Conservation (phyloP, 257 asterid species). For the Handroanthus guayacan region DNA sequence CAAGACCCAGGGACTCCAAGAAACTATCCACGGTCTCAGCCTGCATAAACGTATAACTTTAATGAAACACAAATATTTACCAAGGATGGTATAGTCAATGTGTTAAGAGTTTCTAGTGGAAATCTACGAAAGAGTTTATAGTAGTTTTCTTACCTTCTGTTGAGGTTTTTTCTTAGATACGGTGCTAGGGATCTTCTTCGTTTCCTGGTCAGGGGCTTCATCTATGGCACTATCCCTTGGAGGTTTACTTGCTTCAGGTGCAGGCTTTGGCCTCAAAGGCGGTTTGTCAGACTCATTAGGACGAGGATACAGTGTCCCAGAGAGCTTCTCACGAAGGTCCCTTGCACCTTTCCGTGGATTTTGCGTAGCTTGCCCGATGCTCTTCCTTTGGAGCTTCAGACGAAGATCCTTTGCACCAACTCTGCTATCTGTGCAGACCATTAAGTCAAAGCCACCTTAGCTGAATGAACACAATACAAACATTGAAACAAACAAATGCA, state of each 20-base stretch:
- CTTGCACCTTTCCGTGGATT: conserved; percentile 59
- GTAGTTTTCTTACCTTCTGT: conserved; percentile 48
- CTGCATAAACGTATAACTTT: conserved; percentile 50
- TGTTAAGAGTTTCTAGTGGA: not conserved
- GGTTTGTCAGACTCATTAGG: conserved; percentile 47
- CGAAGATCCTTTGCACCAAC: conserved; percentile 75
- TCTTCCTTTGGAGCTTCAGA: conserved; percentile 75
- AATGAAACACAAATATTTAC: conserved; percentile 30
- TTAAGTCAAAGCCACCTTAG: conserved; percentile 34
- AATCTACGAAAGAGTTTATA: conserved; percentile 2
- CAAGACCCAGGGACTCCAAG: conserved; percentile 79
- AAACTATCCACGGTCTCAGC: conserved; percentile 75
- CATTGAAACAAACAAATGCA: conserved; percentile 34
- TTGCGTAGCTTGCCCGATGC: conserved; percentile 53
- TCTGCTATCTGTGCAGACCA: conserved; percentile 59
- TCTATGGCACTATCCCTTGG: conserved; percentile 52
- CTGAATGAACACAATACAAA: conserved; percentile 25
- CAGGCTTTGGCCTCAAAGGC: conserved; percentile 50
- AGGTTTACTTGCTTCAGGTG: conserved; percentile 59
- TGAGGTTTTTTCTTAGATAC: conserved; percentile 62
- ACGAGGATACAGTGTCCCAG: conserved; percentile 61
- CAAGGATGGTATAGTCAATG: not conserved
- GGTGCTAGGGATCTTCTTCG: conserved; percentile 51
- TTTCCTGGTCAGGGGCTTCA: conserved; percentile 57
- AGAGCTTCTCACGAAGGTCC: conserved; percentile 85